phyloP scores from a whole-genome alignment of 441 rosid species.

The Daphne laureola region DNA sequence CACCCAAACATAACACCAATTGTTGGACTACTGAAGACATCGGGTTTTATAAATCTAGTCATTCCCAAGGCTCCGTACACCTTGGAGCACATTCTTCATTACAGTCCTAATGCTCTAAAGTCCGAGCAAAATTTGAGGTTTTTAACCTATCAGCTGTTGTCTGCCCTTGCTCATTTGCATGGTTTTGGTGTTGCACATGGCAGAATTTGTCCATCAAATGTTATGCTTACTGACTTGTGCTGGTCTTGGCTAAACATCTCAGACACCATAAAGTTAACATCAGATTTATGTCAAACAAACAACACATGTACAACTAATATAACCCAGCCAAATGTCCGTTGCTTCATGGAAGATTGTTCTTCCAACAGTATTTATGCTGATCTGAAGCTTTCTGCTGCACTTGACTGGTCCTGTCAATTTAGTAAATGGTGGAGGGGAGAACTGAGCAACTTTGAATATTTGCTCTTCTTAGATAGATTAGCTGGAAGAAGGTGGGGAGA shows the following conservation, averaged over 20 bases:
- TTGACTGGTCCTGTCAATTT: conserved; percentile 67
- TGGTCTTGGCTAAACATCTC: conserved; percentile 70
- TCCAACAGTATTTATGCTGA: conserved; percentile 51
- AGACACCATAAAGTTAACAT: conserved; percentile 29
- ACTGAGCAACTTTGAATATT: conserved; percentile 81
- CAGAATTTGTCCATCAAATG: conserved; percentile 59
- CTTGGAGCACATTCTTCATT: conserved; percentile 71
- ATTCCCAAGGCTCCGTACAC: conserved; percentile 69
- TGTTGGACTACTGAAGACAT: conserved; percentile 51
- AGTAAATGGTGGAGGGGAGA: conserved; percentile 89
- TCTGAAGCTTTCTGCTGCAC: conserved; percentile 44
- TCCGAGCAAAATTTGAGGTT: conserved; percentile 77
- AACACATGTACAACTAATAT: conserved; percentile 10
- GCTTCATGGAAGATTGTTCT: conserved; percentile 46
- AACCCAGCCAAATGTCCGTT: conserved; percentile 23
- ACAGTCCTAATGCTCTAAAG: conserved; percentile 53
- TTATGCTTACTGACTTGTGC: conserved; percentile 56
- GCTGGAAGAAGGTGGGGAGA: conserved; percentile 99
- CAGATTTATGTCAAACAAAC: conserved; percentile 18
- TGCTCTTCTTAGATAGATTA: conserved; percentile 71
- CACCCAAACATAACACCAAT: conserved; percentile 83
- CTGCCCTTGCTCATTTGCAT: conserved; percentile 69
- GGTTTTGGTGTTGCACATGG: conserved; percentile 61
- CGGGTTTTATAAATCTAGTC: conserved; percentile 42
- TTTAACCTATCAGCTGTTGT: conserved; percentile 69